Evolutionary conservation across 306 rosid species (phyloP), one percentile per base, ranked within the genome.

Genomic region (Trifolium repens): DNA sequence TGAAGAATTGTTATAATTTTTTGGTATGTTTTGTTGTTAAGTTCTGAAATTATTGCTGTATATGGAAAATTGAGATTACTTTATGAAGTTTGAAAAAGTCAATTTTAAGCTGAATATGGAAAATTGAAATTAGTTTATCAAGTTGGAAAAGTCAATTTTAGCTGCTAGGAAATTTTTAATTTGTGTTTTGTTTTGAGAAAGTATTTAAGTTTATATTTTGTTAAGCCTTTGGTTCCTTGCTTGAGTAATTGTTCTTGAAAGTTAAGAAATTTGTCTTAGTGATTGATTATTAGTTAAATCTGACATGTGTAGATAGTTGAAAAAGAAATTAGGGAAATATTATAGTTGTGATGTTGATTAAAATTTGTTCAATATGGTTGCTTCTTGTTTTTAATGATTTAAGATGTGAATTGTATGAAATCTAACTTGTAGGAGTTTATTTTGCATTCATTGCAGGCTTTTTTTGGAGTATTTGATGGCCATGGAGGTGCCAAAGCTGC

Each of bases 401-500:
- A 12, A 1, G 7, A 55, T 19, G 8, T 16, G 13, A 66, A 60
- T 55, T 63, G 66, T 47, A 66, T 70, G 27, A 66, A 80, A 73
- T 75, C 71, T 79, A 71, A 82, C 58, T 9, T 30, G 22, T 32
- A 42, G 1, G 14, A 46, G 9, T 44, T 44, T 65, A 50, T 71
- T 62, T 37, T 35, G 42, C 53, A 35, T 26, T 74, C n/a, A 65
- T 79, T 35, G 74, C 97, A 94, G 99, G 96, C 97, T 9, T 79
- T 94, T 75, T 94, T 94, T 30, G 99, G 97, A 10, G 66, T 94
- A 68, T 94, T 85, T 80, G 99, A 92, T 80, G 97, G 99, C n/a
- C 97, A 94, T 34, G 97, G 99, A 22, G 99, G 99, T 69, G 83
- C 86, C 0, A 90, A 92, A 71, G 97, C 97, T 39, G 97, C 97